Evolutionary conservation across 1,284 basidiomycete genomes (phyloP), one percentile per base, ranked within the genome.

Genomic region (Pseudozyma hubeiensis): DNA sequence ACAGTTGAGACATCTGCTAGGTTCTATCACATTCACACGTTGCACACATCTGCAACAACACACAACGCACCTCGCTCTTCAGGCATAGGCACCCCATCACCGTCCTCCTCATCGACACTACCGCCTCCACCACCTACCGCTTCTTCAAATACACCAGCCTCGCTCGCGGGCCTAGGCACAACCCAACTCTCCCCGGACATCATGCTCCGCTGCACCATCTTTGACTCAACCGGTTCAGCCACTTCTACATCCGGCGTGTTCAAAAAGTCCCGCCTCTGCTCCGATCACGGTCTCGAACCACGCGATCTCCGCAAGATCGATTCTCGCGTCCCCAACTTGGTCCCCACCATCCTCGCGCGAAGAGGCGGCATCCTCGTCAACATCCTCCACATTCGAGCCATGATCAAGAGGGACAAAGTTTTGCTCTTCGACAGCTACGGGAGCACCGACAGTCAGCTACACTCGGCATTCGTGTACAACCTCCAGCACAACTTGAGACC

Each of bases 271-370:
- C 92, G 94, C 79, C 88, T 99, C 53, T 94, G 93, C 85, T 86
- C 89, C 44, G 92, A 95, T 82, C 93, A 97, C 85, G 90, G 91
- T 77, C 86, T 98, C 59, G 64, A 97, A 92, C 92, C 94, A 71
- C 91, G 96, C 87, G 96, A 99, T 86, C 88, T 99, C 44, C 91
- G 96, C 61, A 97, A 97, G 87, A 93, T 99, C 78, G 96, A 98
- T 87, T 94, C 93, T 13, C 88, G 94, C 70, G 90, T 95, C 64
- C 94, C 94, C 19, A 97, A 95, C 85, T 89, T 96, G 59, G 93
- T 98, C 14, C 95, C 96, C 34, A 94, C 84, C 16, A 97, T 98
- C 80, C 88, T 99, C 47, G 90, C 93, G 44, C 89, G 96, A 66
- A 90, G 91, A 79, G 91, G 93, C 83, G 93, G 92, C 50, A 91